phyloP scores from a whole-genome alignment of 371 early-diverging fungal genomes.

The Mucor irregularis region DNA sequence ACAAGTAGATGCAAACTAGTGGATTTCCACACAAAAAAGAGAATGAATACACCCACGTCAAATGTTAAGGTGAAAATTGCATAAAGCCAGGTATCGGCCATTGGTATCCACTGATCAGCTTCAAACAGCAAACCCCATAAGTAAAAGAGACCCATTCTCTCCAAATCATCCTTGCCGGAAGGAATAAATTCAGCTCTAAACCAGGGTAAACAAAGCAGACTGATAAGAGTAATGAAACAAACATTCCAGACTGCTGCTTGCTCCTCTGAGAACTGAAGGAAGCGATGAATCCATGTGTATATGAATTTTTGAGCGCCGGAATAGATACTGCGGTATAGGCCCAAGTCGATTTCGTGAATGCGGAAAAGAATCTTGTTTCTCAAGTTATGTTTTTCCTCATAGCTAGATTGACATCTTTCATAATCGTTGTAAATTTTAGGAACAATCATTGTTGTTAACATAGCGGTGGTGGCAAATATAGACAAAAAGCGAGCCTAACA shows the following conservation, averaged over 20 bases:
- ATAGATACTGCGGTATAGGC: constrained; percentile 10
- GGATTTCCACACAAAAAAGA: constrained; percentile 40
- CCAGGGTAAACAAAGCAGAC: constrained; percentile 54
- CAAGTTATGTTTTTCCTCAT: neutral
- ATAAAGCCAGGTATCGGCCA: constrained; percentile 80
- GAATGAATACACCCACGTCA: constrained; percentile 47
- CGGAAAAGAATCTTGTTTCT: constrained; percentile 19
- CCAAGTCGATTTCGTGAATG: constrained; percentile 34
- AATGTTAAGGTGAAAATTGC: constrained; percentile 48
- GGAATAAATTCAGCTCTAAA: constrained; percentile 59
- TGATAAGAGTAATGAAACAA: constrained; percentile 42
- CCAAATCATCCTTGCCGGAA: constrained; percentile 35
- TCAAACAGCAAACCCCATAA: constrained; percentile 58
- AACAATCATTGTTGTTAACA: constrained; percentile 22
- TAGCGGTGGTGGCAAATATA: constrained; percentile 21
- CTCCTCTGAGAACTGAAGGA: constrained; percentile 28
- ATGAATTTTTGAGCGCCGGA: constrained; percentile 25
- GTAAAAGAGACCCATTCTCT: constrained; percentile 57
- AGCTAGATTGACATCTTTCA: neutral
- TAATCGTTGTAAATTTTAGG: constrained; percentile 42
- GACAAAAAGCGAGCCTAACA: constrained; percentile 27
- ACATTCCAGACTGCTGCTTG: constrained; percentile 43
- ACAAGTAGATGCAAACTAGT: constrained; percentile 10
- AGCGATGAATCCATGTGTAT: constrained; percentile 34
- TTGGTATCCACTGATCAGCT: constrained; percentile 69